These are phyloP conservation scores for Simplicillium sp. DNA, from an alignment of 2,329 filamentous ascomycete species.

Conservation along the genomic window DNA sequence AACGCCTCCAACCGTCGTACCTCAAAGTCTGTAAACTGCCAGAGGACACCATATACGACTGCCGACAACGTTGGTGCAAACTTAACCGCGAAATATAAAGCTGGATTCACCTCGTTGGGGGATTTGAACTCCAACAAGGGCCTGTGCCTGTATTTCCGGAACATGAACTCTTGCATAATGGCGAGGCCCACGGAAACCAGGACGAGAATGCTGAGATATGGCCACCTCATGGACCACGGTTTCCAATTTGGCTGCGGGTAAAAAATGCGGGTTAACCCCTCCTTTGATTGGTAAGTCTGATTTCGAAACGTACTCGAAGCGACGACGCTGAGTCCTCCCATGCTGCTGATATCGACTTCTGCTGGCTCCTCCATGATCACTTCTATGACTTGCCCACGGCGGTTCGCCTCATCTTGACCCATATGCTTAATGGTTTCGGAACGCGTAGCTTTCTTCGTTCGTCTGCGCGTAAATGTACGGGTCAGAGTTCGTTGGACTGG, in stretches of 20 bases:
- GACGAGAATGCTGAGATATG: slow-evolving; percentile 46
- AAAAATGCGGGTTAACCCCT: slow-evolving; percentile 36
- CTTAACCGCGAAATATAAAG: slow-evolving; percentile 52
- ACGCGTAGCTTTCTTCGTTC: slow-evolving; percentile 16
- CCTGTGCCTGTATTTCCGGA: slow-evolving; percentile 32
- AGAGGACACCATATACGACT: slow-evolving; percentile 53
- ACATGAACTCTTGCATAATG: slow-evolving; percentile 44
- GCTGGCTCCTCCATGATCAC: slow-evolving; percentile 40
- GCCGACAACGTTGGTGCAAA: slow-evolving; percentile 53
- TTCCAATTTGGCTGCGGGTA: slow-evolving; percentile 59
- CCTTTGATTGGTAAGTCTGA: slow-evolving; percentile 25
- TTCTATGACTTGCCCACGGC: slow-evolving; percentile 48
- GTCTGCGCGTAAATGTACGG: slow-evolving; percentile 30
- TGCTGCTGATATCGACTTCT: slow-evolving; percentile 40
- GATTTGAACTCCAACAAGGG: slow-evolving; percentile 40
- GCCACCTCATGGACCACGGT: slow-evolving; percentile 54
- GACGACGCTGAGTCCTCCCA: slow-evolving; percentile 31
- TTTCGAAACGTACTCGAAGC: slow-evolving; percentile 18
- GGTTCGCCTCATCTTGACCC: slow-evolving; percentile 50
- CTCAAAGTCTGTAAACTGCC: slow-evolving; percentile 58
- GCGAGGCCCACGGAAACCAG: slow-evolving; percentile 43
- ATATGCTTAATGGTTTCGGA: slow-evolving; percentile 35
- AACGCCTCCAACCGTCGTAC: slow-evolving; percentile 58
- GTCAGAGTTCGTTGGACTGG: slow-evolving; percentile 24
- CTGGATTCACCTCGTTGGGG: slow-evolving; percentile 38